Evolutionary conservation across 805 yeast species (phyloP).

Genomic region (Myxozyma monticola): DNA sequence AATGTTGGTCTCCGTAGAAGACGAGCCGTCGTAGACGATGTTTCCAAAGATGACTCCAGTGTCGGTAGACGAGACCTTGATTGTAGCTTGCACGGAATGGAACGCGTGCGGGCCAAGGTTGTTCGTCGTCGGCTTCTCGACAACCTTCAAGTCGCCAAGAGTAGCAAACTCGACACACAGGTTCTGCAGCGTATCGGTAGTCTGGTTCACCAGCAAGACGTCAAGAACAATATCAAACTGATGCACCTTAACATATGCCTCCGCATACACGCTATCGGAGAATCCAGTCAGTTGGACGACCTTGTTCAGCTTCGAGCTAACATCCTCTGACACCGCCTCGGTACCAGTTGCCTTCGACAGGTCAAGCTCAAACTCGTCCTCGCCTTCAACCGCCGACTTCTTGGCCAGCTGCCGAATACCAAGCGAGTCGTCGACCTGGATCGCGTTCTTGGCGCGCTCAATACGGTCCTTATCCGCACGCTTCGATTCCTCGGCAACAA

Average conservation of each 20-base stretch:
- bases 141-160: constrained; percentile 90
- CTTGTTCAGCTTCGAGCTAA: constrained; percentile 77
- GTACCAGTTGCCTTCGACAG: constrained; percentile 53
- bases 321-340: constrained; percentile 48
- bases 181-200: constrained; percentile 83
- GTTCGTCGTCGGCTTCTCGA: constrained; percentile 84
- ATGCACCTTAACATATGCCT: constrained; percentile 92
- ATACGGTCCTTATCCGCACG: constrained; percentile 53
- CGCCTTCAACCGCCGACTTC: constrained; percentile 40
- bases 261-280: constrained; percentile 97
- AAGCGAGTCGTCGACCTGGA: constrained; percentile 76
- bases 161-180: constrained; percentile 93
- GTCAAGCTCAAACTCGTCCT: constrained; percentile 59
- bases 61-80: constrained; percentile 94
- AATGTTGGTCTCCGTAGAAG: constrained; percentile 83
- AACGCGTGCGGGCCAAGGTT: constrained; percentile 98
- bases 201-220: constrained; percentile 91
- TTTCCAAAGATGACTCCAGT: constrained; percentile 98
- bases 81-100: constrained; percentile 82
- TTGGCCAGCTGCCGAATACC: constrained; percentile 74
- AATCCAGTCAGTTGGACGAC: constrained; percentile 96
- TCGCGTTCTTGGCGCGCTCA: constrained; percentile 61
- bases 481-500: constrained; percentile 59
- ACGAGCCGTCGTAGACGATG: constrained; percentile 93
- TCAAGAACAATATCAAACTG: constrained; percentile 95